Percentiles rank a stretch among this genome's conserved stretches.
phyloP scores from a whole-genome alignment of 2,329 filamentous ascomycete genomes.

The Colletotrichum spinosum region DNA sequence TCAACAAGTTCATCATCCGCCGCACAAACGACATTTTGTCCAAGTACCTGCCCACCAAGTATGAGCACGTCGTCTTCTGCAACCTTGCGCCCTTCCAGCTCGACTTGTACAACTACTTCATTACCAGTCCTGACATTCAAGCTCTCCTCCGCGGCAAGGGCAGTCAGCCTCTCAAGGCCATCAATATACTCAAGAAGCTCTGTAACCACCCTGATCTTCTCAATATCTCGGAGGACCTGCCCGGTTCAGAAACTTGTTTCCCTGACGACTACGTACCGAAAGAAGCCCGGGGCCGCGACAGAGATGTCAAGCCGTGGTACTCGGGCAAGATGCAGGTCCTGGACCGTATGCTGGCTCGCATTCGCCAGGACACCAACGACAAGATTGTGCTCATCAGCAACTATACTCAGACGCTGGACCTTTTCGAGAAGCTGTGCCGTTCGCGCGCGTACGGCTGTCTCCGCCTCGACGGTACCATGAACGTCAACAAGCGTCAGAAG shows the following conservation, averaged over 20 bases:
- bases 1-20: slow-evolving; percentile 99
- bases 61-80: slow-evolving; percentile 99
- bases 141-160: slow-evolving; percentile 92
- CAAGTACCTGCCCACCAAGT: slow-evolving; percentile 97
- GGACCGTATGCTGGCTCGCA: slow-evolving; percentile 97
- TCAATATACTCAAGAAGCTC: slow-evolving; percentile 96
- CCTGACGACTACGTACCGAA: slow-evolving; percentile 91
- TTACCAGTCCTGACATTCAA: slow-evolving; percentile 94
- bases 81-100: slow-evolving; percentile 93
- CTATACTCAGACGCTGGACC: slow-evolving; percentile 94
- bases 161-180: slow-evolving; percentile 95
- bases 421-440: slow-evolving; percentile 93
- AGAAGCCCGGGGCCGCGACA: slow-evolving; percentile 86
- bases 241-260: slow-evolving; percentile 84
- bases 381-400: slow-evolving; percentile 99
- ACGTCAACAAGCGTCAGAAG: slow-evolving; percentile 95
- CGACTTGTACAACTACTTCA: slow-evolving; percentile 96
- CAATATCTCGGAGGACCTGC: slow-evolving; percentile 83
- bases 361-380: slow-evolving; percentile 95
- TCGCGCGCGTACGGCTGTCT: slow-evolving; percentile 85
- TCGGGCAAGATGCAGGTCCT: slow-evolving; percentile 98
- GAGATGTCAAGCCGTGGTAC: slow-evolving; percentile 94
- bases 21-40: slow-evolving; percentile 97
- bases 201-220: slow-evolving; percentile 98
- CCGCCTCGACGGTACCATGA: slow-evolving; percentile 96